Base-by-base conservation (phyloP, 2,329 filamentous ascomycete species). In the Ophidiomyces ophidiicola region DNA sequence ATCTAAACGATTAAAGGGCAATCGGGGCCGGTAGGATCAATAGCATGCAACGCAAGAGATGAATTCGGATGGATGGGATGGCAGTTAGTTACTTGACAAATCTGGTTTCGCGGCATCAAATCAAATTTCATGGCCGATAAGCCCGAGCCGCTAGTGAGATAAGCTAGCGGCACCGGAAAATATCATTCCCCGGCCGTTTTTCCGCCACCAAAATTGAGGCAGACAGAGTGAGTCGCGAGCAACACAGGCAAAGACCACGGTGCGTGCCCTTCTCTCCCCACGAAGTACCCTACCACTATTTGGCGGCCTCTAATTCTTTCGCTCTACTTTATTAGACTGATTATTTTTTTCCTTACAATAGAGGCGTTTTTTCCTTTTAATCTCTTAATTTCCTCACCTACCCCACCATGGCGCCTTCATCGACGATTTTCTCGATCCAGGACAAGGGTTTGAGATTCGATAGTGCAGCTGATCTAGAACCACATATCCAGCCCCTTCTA, bases 381-480 rank as follows among this genome's bases (percentile, higher is more conserved):
- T 14, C 14, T 4, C 25, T n/a, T 8, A 28, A 10, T 28, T 19
- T 47, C 50, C 48, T 48, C 48, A 52, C 48, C 42, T 57, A 58
- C 54, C 53, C 55, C 54, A 56, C 59, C 47, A 78, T 72, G 72
- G 65, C 69, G 53, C 55, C 64, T 52, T 59, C 65, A 46, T 47
- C 44, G n/a, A 43, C 41, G 14, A 48, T 63, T 56, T 96, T 94
- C 67, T 87, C 86, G 51, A 77, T 96, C 50, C 83, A 93, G 63
- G 86, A 83, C 62, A 90, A 82, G 68, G 81, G 81, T 55, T 74
- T 96, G 53, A 94, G 94, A 71, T 82, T 98, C 56, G 80, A 92
- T 67, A 84, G 80, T 28, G 84, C 83, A 36, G 80, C 76, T 48
- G 86, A 96, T 61, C 74, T 96, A 45, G 82, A 90, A 61, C 69